Evolutionary conservation across 2,329 filamentous ascomycete species (phyloP).

Genomic region (Cyphellophora attinorum): DNA sequence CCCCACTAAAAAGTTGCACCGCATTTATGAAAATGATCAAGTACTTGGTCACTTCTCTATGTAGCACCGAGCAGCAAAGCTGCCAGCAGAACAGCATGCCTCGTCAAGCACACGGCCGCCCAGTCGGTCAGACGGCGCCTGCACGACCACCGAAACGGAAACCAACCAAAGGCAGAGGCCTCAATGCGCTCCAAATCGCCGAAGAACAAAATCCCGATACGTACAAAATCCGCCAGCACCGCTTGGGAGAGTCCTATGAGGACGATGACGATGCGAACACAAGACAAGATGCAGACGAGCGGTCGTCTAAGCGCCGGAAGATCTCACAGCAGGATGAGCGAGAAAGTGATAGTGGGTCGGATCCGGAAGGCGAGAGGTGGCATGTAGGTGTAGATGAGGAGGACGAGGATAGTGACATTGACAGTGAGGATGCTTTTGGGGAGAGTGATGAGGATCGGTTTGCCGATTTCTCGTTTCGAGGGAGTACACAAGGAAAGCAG

Average conservation of each 20-base stretch:
- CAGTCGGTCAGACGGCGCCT: slow-evolving; percentile 18
- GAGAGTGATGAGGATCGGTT: slow-evolving; percentile 82
- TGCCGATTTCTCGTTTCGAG: slow-evolving; percentile 62
- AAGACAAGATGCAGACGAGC: slow-evolving; percentile 24
- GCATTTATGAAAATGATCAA: no score
- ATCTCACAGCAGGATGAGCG: slow-evolving; percentile 23
- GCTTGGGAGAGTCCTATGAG: slow-evolving; percentile 47
- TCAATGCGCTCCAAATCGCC: slow-evolving; percentile 59
- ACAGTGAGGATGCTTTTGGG: slow-evolving; percentile 76
- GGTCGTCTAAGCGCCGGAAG: slow-evolving; percentile 23
- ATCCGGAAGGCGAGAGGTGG: slow-evolving; percentile 82
- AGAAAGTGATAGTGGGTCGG: slow-evolving; percentile 53
- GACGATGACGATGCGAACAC: slow-evolving; percentile 41
- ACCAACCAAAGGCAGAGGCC: slow-evolving; percentile 30
- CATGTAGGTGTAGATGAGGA: slow-evolving; percentile 50
- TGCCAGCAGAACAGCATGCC: slow-evolving; percentile 17
- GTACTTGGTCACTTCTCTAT: no score
- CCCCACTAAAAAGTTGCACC: no score
- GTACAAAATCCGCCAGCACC: slow-evolving; percentile 44
- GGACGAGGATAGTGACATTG: slow-evolving; percentile 59
- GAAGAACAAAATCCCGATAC: slow-evolving; percentile 45
- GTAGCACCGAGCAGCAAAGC: no score
- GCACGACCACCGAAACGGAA: slow-evolving; percentile 10
- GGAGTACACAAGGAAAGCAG: slow-evolving; percentile 35
- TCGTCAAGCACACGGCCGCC: slow-evolving; percentile 18